Base-by-base conservation (phyloP, 148 eudicot species). In the Rhododendron mucronatum region DNA sequence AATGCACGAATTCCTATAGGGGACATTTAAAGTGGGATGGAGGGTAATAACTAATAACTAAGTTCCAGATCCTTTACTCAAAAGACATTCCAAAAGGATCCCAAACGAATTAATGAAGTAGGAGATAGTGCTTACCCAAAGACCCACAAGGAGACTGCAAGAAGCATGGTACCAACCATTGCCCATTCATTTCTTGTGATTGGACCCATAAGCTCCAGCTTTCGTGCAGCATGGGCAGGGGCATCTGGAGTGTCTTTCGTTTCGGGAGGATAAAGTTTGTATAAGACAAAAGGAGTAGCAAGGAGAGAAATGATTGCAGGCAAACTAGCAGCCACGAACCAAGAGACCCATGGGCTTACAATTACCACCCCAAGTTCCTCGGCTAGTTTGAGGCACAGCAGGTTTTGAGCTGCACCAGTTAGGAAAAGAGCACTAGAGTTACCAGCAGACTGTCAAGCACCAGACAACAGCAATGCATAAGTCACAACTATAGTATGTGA, bases 361-460 rank as follows among this genome's bases (percentile, higher is more conserved):
- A 96, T 90, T 78, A 89, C 88, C 16, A 96, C 97, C 53, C 99
- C 99, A 81, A 96, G 96, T 86, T 94, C 99, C 90, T 96, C 95
- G 0, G 99, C 99, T 85, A 96, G 89, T 87, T 96, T 95, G 84
- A 96, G 95, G 90, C 99, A 96, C 83, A 96, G 82, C 84, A 95
- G 91, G 89, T 96, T 96, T 95, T 95, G 99, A 91, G 99, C 99
- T 86, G 99, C 99, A 90, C 98, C 99, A 88, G 99, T 96, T 37
- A 96, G 99, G 97, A 96, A 96, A 93, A 96, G 99, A 88, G 99
- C 99, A 95, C 99, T 96, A 81, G 99, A 96, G 91, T 95, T 96
- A 90, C 97, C 95, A 61, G 99, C 92, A 85, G 92, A 94, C 99
- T 96, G 99, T 88, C 91, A 94, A 23, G 84, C 92, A 92, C 82